Percentiles rank a stretch among this genome's conserved stretches.
phyloP scores from a whole-genome alignment of 2,329 filamentous ascomycete genomes.

The Xylaria sp. region DNA sequence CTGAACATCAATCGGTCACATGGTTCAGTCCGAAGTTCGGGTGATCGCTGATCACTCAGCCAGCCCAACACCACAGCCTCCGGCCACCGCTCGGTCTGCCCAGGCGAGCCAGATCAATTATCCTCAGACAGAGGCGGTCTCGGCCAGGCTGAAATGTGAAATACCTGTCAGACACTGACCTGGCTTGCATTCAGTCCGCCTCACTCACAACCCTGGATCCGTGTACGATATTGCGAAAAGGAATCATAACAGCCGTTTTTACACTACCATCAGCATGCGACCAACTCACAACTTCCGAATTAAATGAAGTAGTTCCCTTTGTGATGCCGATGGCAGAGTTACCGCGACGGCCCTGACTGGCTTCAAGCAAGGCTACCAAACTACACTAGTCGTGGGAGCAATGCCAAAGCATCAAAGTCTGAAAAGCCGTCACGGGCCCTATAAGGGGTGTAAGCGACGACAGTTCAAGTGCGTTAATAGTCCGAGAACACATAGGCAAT shows the following conservation, averaged over 20 bases:
- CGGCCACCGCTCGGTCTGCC: conserved; percentile 11
- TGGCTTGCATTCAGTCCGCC: no score
- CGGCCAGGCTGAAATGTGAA: background rate
- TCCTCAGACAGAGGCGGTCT: background rate
- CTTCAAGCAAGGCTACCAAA: background rate
- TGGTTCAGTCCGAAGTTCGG: conserved; percentile 5
- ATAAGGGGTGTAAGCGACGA: background rate
- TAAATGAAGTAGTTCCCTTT: background rate
- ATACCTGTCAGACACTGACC: no score
- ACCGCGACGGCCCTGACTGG: background rate
- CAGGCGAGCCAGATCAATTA: background rate
- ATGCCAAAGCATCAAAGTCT: background rate
- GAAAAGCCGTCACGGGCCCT: background rate
- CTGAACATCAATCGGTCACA: conserved; percentile 24
- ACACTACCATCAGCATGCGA: no score
- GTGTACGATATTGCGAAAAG: no score
- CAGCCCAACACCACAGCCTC: conserved; percentile 10
- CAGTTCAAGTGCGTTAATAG: background rate
- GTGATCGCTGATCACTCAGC: conserved; percentile 22
- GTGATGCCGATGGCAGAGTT: background rate
- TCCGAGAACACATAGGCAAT: background rate
- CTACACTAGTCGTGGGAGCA: background rate
- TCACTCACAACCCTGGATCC: no score
- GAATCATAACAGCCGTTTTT: no score
- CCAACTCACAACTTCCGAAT: background rate